Base-by-base conservation (phyloP, 2,329 filamentous ascomycete species). In the Colletotrichum sp. region DNA sequence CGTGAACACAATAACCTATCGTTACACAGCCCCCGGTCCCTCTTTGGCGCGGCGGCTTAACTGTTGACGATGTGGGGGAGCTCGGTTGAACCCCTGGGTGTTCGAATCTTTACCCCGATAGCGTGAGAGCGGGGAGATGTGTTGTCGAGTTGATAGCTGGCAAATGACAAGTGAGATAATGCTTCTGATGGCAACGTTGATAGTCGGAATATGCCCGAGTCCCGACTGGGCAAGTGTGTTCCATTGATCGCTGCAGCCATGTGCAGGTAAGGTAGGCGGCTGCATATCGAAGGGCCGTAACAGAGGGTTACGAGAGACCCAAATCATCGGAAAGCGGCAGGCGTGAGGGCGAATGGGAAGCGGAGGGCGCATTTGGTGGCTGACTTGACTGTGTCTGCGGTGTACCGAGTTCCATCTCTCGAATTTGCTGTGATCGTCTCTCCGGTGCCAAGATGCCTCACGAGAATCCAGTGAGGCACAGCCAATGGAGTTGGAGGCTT, bases 191-290 rank as follows among this genome's bases (percentile, higher is more conserved):
- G 70, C 66, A 74, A 69, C 65, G 28, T 74, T 74, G 65, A 65
- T 58, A 18, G 32, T 75, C 70, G 74, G 74, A 74, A 72, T 68
- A 65, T 76, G 74, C 64, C 74, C 74, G 74, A 69, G 43, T 64
- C 70, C 57, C 52, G 70, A 67, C 73, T 58, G 70, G 57, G 63
- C 38, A 61, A 43, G 28, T 36, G 10, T 10, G 55, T 57, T 38
- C 36, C 36, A 38, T 38, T 34, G 43, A 76, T 60, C 63, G 7
- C 55, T 76, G 74, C 65, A 74, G 64, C 60, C 34, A 67, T 70
- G 43, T 48, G 72, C 63, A 57, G 26, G 26, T 24, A 32, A 32
- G 65, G 60, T 30, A 38, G 58, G 68, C 21, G 63, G 71, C 48
- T 64, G 70, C 67, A 70, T 63, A 26, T 63, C 30, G 13, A 60